Evolutionary conservation across 176 grass and related monocot species (phyloP).

Genomic region (Eleusine coracana): DNA sequence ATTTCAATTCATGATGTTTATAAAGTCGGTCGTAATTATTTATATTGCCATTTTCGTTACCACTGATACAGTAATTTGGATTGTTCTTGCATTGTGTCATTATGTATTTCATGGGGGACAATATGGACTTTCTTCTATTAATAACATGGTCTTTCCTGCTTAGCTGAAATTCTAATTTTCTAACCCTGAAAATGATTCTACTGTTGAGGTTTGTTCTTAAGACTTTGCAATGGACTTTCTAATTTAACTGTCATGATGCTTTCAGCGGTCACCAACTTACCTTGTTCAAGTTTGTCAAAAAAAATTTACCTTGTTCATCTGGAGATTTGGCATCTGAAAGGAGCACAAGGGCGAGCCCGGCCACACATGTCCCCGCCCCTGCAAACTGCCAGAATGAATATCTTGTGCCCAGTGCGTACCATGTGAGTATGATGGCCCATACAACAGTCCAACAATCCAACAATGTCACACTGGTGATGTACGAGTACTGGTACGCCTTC

Average conservation of each 20-base stretch:
- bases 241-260: neutral
- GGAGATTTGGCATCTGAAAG: conserved; percentile 59
- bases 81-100: neutral
- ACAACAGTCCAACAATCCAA: conserved; percentile 83
- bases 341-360: conserved; percentile 67
- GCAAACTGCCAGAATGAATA: conserved; percentile 68
- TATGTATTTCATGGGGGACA: neutral
- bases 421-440: conserved; percentile 73
- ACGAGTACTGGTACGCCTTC: conserved; percentile 79
- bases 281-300: conserved; percentile 3
- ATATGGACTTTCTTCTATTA: neutral
- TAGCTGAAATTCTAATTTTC: conserved; percentile 3
- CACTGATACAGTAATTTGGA: neutral
- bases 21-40: neutral
- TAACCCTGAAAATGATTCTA: neutral
- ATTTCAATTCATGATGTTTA: conserved; percentile 18
- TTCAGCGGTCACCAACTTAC: conserved; percentile 20
- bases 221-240: neutral
- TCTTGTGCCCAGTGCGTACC: conserved; percentile 66
- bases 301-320: conserved; percentile 33
- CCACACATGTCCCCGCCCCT: conserved; percentile 56
- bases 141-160: neutral
- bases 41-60: conserved; percentile 8
- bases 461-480: conserved; percentile 75
- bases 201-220: neutral